Conservation (phyloP, 805 yeast species). For the Brettanomyces bruxellensis region DNA sequence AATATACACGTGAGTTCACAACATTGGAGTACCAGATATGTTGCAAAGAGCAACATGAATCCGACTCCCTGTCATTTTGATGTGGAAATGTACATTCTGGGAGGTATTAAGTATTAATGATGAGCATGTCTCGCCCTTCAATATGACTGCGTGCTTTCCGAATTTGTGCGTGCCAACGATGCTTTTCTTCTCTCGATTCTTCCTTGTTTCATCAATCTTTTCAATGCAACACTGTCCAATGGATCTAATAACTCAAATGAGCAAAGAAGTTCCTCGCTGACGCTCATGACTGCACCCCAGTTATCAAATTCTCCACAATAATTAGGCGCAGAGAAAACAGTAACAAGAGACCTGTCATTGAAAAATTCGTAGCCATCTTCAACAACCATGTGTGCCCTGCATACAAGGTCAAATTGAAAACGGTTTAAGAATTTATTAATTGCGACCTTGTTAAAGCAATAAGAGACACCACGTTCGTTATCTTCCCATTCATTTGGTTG, state of each 20-base stretch:
- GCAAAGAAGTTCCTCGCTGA: slow-evolving; percentile 84
- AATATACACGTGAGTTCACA: neutral
- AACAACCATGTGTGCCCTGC: slow-evolving; percentile 84
- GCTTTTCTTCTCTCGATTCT: slow-evolving; percentile 75
- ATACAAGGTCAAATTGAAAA: slow-evolving; percentile 73
- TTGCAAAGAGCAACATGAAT: no score
- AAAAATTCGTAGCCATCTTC: slow-evolving; percentile 75
- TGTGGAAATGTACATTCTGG: no score
- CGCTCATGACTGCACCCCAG: slow-evolving; percentile 99
- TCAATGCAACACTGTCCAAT: slow-evolving; percentile 82
- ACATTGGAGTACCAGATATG: no score
- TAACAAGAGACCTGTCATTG: slow-evolving; percentile 61
- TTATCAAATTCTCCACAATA: slow-evolving; percentile 82
- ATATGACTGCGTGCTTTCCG: slow-evolving; percentile 3
- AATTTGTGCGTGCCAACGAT: slow-evolving; percentile 15
- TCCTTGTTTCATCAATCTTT: slow-evolving; percentile 92
- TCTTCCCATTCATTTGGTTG: slow-evolving; percentile 82
- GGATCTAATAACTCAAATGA: slow-evolving; percentile 93
- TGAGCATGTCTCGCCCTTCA: neutral
- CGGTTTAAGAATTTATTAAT: slow-evolving; percentile 67
- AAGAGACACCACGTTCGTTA: slow-evolving; percentile 77
- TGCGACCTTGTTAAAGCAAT: slow-evolving; percentile 72
- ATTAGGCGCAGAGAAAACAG: slow-evolving; percentile 69
- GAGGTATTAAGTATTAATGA: no score
- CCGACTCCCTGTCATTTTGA: no score